Conservation (phyloP, 2,329 filamentous ascomycete genomes). For the Colletotrichum coccodes region DNA sequence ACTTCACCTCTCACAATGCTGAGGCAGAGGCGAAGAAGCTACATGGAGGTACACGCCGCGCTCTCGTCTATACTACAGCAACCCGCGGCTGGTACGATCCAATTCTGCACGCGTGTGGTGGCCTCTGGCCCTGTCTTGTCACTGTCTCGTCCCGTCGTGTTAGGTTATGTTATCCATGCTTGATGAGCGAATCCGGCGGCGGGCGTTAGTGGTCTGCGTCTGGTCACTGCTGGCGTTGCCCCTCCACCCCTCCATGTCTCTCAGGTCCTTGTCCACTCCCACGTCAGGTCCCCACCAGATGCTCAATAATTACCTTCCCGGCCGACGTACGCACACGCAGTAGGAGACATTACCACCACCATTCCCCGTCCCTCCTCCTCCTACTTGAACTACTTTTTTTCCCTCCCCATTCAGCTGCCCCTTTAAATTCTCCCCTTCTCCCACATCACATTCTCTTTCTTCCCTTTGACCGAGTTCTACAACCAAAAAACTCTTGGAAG, state of each 20-base stretch:
- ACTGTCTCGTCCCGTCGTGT: conserved; percentile 7
- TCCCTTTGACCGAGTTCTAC: conserved; percentile 22
- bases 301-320: conserved; percentile 32
- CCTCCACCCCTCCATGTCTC: conserved; percentile 24
- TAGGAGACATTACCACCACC: conserved; percentile 33
- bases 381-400: conserved; percentile 28
- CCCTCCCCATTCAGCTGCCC: conserved; percentile 14
- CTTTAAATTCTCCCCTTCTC: conserved; percentile 16
- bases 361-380: conserved; percentile 8
- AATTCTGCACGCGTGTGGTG: conserved; percentile 7
- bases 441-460: conserved; percentile 36
- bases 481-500: conserved; percentile 27
- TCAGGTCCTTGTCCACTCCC: conserved; percentile 20
- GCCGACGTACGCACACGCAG: neutral
- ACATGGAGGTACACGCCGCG: neutral
- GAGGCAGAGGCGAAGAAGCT: neutral
- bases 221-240: neutral
- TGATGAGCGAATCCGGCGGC: neutral
- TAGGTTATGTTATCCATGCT: neutral
- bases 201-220: conserved; percentile 10
- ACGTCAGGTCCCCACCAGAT: conserved; percentile 33
- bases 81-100: neutral
- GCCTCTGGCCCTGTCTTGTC: neutral
- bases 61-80: neutral
- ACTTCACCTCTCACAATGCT: neutral